phyloP scores from a whole-genome alignment of 2,329 filamentous ascomycete species.

The Exophiala oligosperma region DNA sequence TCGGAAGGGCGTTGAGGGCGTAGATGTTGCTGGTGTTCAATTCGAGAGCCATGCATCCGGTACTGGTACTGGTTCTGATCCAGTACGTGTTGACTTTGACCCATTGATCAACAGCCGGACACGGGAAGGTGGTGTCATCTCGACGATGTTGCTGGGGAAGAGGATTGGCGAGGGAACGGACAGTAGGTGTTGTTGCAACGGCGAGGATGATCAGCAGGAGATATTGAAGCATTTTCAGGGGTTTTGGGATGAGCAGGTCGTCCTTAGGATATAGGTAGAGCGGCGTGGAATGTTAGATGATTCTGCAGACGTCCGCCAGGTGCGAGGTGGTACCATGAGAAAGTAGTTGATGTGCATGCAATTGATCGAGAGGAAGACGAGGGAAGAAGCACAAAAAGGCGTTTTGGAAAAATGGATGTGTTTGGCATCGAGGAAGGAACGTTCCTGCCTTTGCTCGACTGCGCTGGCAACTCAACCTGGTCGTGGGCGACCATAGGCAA shows the following conservation, averaged over 20 bases:
- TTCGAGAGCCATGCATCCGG: conserved; percentile 16
- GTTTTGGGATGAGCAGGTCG: not conserved
- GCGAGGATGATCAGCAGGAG: conserved; percentile 24
- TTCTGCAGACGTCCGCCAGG: too few species aligned
- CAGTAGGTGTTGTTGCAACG: not conserved
- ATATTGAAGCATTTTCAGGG: not conserved
- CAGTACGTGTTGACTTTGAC: conserved; percentile 10
- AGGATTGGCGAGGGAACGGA: not conserved
- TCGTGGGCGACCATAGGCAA: too few species aligned
- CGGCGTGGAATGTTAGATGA: too few species aligned
- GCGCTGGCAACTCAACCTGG: too few species aligned
- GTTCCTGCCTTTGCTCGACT: too few species aligned
- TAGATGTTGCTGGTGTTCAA: conserved; percentile 5
- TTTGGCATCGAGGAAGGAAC: too few species aligned
- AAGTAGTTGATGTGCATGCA: too few species aligned
- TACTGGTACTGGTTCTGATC: conserved; percentile 12
- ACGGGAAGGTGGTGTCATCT: conserved; percentile 5
- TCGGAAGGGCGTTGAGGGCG: conserved; percentile 13
- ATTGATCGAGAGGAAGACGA: too few species aligned
- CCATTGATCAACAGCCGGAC: conserved; percentile 15
- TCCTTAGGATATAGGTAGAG: too few species aligned
- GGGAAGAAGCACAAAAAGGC: too few species aligned
- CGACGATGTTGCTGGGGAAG: not conserved
- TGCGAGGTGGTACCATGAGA: too few species aligned
- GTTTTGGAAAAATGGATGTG: too few species aligned